A percentile compares a stretch with the other conserved stretches of the same genome.
These are phyloP conservation scores for Diaporthe sp. DNA, from an alignment of 2,329 filamentous ascomycete genomes.

Conservation along the genomic window DNA sequence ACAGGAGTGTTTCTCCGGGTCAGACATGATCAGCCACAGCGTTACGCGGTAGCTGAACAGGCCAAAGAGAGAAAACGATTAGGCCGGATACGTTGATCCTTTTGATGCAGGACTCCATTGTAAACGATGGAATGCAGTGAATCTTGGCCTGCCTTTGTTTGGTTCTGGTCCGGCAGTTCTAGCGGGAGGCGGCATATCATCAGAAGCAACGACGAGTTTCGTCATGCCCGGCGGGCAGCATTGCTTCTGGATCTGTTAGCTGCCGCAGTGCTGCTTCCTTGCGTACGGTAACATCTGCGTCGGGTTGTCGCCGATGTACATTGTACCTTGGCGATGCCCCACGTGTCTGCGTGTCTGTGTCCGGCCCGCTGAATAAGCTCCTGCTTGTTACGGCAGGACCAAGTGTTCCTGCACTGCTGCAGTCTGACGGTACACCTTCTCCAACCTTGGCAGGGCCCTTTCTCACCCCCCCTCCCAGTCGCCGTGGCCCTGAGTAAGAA, in stretches of 20 bases:
- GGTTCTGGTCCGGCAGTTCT: background rate
- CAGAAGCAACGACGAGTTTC: no score
- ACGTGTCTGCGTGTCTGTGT: constrained; percentile 4
- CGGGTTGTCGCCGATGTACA: background rate
- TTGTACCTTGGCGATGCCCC: background rate
- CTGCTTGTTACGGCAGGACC: constrained; percentile 13
- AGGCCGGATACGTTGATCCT: background rate
- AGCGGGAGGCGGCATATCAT: background rate
- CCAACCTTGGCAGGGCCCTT: background rate
- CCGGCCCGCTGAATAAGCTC: constrained; percentile 38
- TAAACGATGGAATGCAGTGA: background rate
- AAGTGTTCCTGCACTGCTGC: constrained; percentile 4
- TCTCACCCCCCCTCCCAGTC: background rate
- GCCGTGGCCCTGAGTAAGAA: background rate
- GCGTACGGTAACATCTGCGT: background rate
- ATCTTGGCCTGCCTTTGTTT: constrained; percentile 1
- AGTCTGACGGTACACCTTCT: background rate
- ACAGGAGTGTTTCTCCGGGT: constrained; percentile 1
- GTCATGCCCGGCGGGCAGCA: background rate
- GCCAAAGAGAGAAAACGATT: background rate
- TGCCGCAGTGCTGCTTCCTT: background rate
- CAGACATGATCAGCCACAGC: constrained; percentile 14
- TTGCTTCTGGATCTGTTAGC: background rate
- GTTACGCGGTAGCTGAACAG: background rate
- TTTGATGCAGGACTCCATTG: background rate